phyloP scores from a whole-genome alignment of 2,329 filamentous ascomycete genomes.

The Microsporum audouinii region DNA sequence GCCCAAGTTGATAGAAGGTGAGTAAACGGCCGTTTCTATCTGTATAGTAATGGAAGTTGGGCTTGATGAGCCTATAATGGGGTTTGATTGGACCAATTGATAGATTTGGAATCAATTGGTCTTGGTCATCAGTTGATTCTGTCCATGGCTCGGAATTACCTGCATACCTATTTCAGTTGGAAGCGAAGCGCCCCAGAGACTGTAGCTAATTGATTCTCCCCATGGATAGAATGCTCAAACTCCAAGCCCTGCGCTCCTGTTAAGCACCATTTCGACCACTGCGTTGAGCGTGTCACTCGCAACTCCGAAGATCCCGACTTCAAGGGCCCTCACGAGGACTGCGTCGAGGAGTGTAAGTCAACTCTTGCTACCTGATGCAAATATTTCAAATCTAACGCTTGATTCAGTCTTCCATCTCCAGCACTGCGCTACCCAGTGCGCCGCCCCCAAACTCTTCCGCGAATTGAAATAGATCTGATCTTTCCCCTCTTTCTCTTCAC shows the following conservation, averaged over 20 bases:
- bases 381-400: not conserved
- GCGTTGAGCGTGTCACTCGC: slow-evolving; percentile 79
- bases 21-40: slow-evolving; percentile 27
- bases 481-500: not conserved
- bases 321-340: slow-evolving; percentile 77
- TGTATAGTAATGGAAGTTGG: not conserved
- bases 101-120: not conserved
- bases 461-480: slow-evolving; percentile 5
- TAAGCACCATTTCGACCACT: slow-evolving; percentile 99
- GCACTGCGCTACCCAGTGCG: slow-evolving; percentile 87
- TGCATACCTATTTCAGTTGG: not conserved
- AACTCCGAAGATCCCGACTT: slow-evolving; percentile 56
- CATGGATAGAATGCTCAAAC: slow-evolving; percentile 67
- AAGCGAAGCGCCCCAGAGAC: too few relatives aligned
- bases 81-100: not conserved
- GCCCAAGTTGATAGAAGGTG: slow-evolving; percentile 83
- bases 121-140: too few relatives aligned
- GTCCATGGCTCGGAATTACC: not conserved
- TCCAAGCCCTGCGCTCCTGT: slow-evolving; percentile 70
- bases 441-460: slow-evolving; percentile 84
- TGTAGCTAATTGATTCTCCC: not conserved
- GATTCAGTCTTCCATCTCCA: slow-evolving; percentile 87
- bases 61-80: not conserved
- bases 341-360: slow-evolving; percentile 93
- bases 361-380: not conserved